These are phyloP conservation scores for Blastobotrys capitulatus DNA, from an alignment of 1,139 yeast species.

Conservation along the genomic window DNA sequence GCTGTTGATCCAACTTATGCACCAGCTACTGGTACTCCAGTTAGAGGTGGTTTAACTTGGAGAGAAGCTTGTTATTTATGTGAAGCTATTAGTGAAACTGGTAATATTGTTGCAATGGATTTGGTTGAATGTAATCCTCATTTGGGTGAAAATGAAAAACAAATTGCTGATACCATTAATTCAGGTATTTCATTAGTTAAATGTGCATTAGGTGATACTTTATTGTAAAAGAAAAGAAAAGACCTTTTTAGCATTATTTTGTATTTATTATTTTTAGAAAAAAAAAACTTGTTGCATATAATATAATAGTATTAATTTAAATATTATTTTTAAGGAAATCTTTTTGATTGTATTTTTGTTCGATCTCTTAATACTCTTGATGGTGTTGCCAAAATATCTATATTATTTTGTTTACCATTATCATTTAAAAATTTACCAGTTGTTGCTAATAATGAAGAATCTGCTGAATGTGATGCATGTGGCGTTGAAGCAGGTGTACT, in stretches of 20 bases:
- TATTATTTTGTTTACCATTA: background rate
- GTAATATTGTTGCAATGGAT: conserved; percentile 79
- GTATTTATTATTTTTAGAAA: background rate
- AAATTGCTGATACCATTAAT: conserved; percentile 76
- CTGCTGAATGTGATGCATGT: background rate
- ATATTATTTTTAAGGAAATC: background rate
- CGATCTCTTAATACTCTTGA: conserved; percentile 24
- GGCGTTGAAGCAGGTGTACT: background rate
- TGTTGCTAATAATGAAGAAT: background rate
- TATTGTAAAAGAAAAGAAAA: conserved; percentile 42
- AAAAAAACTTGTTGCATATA: no score
- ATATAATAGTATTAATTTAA: no score
- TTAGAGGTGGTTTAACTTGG: conserved; percentile 89
- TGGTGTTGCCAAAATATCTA: conserved; percentile 22
- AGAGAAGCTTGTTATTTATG: conserved; percentile 92
- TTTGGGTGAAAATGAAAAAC: conserved; percentile 72
- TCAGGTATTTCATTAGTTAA: conserved; percentile 90
- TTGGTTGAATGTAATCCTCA: conserved; percentile 92
- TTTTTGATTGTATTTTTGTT: conserved; percentile 6
- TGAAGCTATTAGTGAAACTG: conserved; percentile 87
- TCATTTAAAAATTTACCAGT: conserved; percentile 1
- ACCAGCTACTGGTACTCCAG: conserved; percentile 98
- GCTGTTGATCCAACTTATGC: conserved; percentile 93
- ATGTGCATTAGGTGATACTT: conserved; percentile 91
- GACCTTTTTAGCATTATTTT: background rate